Evolutionary conservation across 345 rosid genomes (phyloP), one percentile per base, ranked within the genome.

Genomic region (Syzygium grande): DNA sequence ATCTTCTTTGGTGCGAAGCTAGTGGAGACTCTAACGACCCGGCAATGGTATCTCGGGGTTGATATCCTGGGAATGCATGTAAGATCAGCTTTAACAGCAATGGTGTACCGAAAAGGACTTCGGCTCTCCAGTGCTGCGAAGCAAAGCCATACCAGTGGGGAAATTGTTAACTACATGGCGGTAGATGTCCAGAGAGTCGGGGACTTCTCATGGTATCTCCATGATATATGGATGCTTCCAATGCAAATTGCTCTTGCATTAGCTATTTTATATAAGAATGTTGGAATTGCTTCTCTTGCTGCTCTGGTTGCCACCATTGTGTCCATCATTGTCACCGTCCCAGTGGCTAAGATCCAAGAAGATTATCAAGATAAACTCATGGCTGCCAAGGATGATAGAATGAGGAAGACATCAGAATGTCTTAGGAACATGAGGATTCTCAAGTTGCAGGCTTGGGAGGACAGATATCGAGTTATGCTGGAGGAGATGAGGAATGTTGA

Each of bases 171-270:
- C 87, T 98, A 97, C 92, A 97, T 98, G 99, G 99, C 99, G 84
- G 98, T 97, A 85, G 99, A 98, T 92, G 99, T 98, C 73, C 99
- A 98, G 91, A 95, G 99, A 86, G 91, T 98, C 16, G 99, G 99
- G 88, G 99, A 98, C 84, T 98, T 94, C 92, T 94, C 99, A 6
- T 98, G 99, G 99, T 96, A 97, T 92, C 98, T 98, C 84, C 99
- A 98, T 91, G 99, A 97, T 90, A 93, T 97, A 89, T 98, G 99
- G 99, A 96, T 98, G 99, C 99, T 98, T 90, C 99, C 99, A 27
- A 80, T 97, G 94, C 99, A 98, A 90, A 98, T 98, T 56, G 88
- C 96, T 89, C 98, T 98, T 84, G 99, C 99, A 49, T 98, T 98
- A 87, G 99, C 97, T 54, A 97, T 98, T 84, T 88, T 98, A 89